Evolutionary conservation across 2,329 filamentous ascomycete genomes (phyloP).

Genomic region (Beauveria asiatica): DNA sequence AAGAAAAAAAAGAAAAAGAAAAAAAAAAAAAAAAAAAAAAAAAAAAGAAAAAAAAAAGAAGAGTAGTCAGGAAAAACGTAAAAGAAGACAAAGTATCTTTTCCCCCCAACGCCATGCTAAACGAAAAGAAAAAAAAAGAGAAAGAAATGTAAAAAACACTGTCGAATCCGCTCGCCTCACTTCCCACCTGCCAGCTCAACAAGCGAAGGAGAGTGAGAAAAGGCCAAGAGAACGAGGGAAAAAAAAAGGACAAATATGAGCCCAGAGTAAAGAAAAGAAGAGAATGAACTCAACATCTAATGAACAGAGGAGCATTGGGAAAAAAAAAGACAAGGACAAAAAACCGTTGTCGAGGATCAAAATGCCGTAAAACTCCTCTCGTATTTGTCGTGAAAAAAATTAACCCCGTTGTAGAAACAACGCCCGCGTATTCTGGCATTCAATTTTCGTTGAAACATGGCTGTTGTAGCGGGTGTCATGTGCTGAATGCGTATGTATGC

Average conservation of each 20-base stretch:
- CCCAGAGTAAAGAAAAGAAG: constrained; percentile 5
- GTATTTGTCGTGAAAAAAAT: constrained; percentile 20
- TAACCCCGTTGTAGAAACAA: constrained; percentile 21
- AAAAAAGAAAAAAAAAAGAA: neutral
- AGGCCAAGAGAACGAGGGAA: neutral
- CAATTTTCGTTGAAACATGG: neutral
- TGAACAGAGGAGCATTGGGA: neutral
- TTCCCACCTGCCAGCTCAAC: neutral
- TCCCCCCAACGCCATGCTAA: constrained; percentile 26
- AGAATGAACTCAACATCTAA: too few species aligned
- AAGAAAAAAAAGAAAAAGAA: too few species aligned
- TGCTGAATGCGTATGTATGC: neutral
- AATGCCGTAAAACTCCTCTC: constrained; percentile 12
- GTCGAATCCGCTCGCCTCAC: neutral
- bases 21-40: too few species aligned
- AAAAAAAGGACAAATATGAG: neutral
- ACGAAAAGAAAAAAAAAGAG: constrained; percentile 12
- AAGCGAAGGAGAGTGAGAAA: neutral
- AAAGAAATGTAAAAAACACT: neutral
- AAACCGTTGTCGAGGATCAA: neutral
- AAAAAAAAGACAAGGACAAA: neutral
- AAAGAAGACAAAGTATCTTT: constrained; percentile 12
- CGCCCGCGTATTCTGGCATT: neutral
- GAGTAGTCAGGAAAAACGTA: constrained; percentile 8
- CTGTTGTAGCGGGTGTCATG: neutral